Evolutionary conservation across 139 green algal species (phyloP), one percentile per base, ranked within the genome.

Genomic region (Zygnema circumcarinatum): DNA sequence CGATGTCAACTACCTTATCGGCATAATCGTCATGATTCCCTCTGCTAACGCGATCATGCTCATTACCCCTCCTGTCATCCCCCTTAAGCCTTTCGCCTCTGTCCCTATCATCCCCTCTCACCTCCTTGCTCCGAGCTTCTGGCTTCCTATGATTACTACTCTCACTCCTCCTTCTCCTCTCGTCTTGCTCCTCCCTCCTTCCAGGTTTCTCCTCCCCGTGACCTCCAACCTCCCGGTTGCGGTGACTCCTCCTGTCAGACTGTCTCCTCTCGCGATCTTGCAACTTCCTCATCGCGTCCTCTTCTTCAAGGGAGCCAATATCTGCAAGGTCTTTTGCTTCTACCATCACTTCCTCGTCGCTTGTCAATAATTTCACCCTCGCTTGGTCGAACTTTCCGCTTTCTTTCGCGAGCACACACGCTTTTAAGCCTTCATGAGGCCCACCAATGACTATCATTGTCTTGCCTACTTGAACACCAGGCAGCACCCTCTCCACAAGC

Each of bases 401-500:
- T 36, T 73, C n/a, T 16, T 88, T 79, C 20, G 7, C 67, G 1
- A 92, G 7, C 0, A 94, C 83, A n/a, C 68, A 39, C 21, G 73
- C 81, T 11, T 29, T 56, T 47, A 94, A 41, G 0, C 91, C 91
- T n/a, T 73, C 25, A 53, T 94, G 91, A 42, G 54, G 31, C 0
- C 91, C 91, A 29, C 67, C 76, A 2, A 92, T 67, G 3, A 94
- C 67, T 32, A 36, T 69, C 91, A 94, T 92, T 42, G 33, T 54
- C 87, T 94, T 94, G 21, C 91, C 91, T 42, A 85, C 74, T 36
- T 32, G 38, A 38, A 79, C 32, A 2, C 92, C 92, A 11, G 78
- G 54, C 67, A 41, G 38, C 53, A 93, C 81, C 11, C 78, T 62
- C 83, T 93, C 86, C 52, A 93, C 89, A 21, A 94, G 79, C 76